A percentile compares a stretch with the other conserved stretches of the same genome.
phyloP scores from a whole-genome alignment of 73 alveolate species.

The Blepharisma japonicum region DNA sequence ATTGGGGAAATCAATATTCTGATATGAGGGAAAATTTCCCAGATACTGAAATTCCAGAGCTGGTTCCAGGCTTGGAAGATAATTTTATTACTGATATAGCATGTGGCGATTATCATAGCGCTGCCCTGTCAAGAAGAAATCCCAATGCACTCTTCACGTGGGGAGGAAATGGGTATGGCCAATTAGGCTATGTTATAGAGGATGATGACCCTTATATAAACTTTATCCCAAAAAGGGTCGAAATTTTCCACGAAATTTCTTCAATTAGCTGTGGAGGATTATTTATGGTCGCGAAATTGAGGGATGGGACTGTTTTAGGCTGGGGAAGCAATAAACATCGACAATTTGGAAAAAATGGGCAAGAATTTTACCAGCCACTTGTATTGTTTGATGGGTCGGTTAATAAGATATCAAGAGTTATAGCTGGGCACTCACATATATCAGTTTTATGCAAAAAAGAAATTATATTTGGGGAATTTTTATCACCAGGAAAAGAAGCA shows the following conservation, averaged over 20 bases:
- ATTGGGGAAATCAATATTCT: constrained; percentile 8
- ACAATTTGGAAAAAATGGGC: not conserved
- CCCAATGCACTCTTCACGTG: constrained; percentile 21
- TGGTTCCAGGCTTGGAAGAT: not conserved
- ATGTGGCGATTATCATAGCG: constrained; percentile 11
- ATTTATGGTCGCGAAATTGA: not conserved
- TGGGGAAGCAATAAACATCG: constrained; percentile 19
- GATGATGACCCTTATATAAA: not conserved
- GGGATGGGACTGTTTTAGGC: not conserved
- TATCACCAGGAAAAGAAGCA: too few species aligned
- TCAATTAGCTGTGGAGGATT: constrained; percentile 15
- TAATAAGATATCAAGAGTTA: too few species aligned
- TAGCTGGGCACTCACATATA: too few species aligned
- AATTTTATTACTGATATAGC: constrained; percentile 21
- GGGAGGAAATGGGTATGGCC: constrained; percentile 29
- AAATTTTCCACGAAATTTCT: not conserved
- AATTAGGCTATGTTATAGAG: not conserved
- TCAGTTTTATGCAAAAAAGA: too few species aligned
- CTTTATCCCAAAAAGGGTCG: not conserved
- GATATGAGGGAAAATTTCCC: not conserved
- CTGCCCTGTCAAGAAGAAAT: not conserved
- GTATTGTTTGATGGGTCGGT: too few species aligned
- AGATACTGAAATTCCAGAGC: not conserved
- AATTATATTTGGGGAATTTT: too few species aligned
- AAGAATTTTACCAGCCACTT: too few species aligned